phyloP scores from a whole-genome alignment of 2,329 filamentous ascomycete genomes.

The Penicillium sumatraense region DNA sequence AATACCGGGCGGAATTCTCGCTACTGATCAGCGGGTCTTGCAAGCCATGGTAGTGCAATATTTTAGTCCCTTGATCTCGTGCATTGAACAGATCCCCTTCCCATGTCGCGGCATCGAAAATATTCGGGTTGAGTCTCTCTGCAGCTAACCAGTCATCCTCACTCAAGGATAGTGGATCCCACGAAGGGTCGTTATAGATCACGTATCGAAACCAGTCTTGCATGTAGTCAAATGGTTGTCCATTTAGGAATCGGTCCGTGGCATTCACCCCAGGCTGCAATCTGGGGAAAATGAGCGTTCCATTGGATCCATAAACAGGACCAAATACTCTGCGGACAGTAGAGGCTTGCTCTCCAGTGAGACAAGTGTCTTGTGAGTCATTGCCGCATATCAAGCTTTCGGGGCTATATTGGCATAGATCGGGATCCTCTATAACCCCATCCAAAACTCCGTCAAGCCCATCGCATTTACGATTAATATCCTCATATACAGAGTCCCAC shows the following conservation, averaged over 20 bases:
- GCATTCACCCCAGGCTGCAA: neutral
- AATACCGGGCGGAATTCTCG: slow-evolving; percentile 56
- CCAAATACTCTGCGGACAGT: slow-evolving; percentile 12
- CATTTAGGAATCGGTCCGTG: slow-evolving; percentile 5
- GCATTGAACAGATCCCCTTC: slow-evolving; percentile 48
- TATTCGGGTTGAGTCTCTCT: slow-evolving; percentile 35
- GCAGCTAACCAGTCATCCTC: slow-evolving; percentile 13
- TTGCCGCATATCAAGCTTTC: slow-evolving; percentile 6
- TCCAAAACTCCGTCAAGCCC: slow-evolving; percentile 15
- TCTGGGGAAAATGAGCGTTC: slow-evolving; percentile 26
- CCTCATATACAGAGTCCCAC: slow-evolving; percentile 14
- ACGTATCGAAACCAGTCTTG: slow-evolving; percentile 27
- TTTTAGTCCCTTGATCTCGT: slow-evolving; percentile 42
- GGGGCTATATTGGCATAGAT: neutral
- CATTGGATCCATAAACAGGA: slow-evolving; percentile 11
- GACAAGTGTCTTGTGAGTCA: slow-evolving; percentile 9
- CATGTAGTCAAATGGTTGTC: slow-evolving; percentile 10
- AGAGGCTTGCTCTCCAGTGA: neutral
- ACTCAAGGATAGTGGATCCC: slow-evolving; percentile 25
- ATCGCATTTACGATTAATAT: slow-evolving; percentile 10
- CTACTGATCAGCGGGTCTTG: slow-evolving; percentile 56
- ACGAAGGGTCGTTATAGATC: slow-evolving; percentile 35
- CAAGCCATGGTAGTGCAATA: slow-evolving; percentile 42
- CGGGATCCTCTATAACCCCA: slow-evolving; percentile 19
- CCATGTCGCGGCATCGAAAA: slow-evolving; percentile 27